Base-by-base conservation (phyloP, 352 stramenopile species). In the Phytopythium mirpurense region DNA sequence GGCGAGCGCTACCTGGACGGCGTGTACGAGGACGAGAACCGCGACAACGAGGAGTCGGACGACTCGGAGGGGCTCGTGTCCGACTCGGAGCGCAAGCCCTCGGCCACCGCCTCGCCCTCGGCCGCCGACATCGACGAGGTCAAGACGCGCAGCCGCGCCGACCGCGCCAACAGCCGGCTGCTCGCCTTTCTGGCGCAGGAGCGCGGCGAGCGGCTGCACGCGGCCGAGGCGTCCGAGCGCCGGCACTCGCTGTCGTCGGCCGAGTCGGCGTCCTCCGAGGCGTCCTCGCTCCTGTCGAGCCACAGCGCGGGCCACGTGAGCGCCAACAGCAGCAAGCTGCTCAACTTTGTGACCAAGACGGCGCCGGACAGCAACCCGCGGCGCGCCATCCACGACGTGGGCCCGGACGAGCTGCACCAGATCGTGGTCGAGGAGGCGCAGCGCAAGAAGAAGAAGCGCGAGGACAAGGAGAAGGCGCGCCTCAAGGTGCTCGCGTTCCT, bases 11-110 rank as follows among this genome's bases (percentile, higher is more conserved):
- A 90, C 57, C 54, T 90, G 6, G 67, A 90, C 29, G 72, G 67
- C 19, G 74, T 90, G n/a, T 90, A 90, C 62, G 61, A 81, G 45
- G 74, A 87, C 8, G 74, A 90, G 24, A 64, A 74, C 19, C 70
- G 58, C 18, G 74, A 67, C 19, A 62, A 54, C 12, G 59, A 60
- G 21, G 60, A 58, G 16, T 61, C 70, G 14, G 52, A 72, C 24
- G 36, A 40, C 5, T 37, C 67, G 42, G 63, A 73, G 27, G 42
- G 62, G 11, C 60, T 78, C 24, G 56, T 37, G n/a, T 56, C 48
- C 4, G 51, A 72, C 23, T 57, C 37, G 26, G 46, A 54, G 44
- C 47, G 65, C 5, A 50, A 65, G 45, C 62, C 59, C 6, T 56
- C 60, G 26, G 66, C n/a, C n/a, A n/a, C 56, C 26, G 12, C 59